Evolutionary conservation across 2,329 filamentous ascomycete species (phyloP).

Genomic region (Cryphonectria nitschkei): DNA sequence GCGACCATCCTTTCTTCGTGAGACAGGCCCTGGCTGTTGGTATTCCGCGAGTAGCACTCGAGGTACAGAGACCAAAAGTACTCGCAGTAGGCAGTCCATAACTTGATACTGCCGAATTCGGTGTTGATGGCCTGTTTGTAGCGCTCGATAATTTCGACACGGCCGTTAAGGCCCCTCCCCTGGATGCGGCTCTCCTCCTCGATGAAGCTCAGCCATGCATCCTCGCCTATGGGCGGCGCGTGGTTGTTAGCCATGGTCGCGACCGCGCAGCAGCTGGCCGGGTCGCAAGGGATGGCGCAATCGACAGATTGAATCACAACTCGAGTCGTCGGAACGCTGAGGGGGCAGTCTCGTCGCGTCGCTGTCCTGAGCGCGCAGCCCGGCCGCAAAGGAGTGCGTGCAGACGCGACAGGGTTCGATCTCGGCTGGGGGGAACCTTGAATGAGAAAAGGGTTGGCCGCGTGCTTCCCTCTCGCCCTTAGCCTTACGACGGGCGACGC

Average conservation of each 20-base stretch:
- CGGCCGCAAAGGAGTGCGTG: background rate
- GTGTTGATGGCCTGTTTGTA: conserved; percentile 71
- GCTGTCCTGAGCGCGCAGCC: conserved; percentile 10
- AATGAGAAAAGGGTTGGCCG: background rate
- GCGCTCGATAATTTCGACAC: conserved; percentile 71
- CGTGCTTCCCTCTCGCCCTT: background rate
- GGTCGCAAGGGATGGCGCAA: conserved; percentile 11
- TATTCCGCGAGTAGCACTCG: conserved; percentile 58
- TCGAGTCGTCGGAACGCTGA: background rate
- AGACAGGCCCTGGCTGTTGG: conserved; percentile 57
- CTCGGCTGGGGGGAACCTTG: background rate
- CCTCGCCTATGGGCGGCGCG: conserved; percentile 67
- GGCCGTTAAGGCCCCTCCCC: conserved; percentile 66
- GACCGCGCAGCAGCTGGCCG: conserved; percentile 1
- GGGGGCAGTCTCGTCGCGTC: conserved; percentile 10
- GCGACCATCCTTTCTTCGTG: conserved; percentile 72
- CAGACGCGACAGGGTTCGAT: background rate
- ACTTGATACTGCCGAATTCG: conserved; percentile 72
- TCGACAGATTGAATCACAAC: background rate
- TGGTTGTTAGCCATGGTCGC: conserved; percentile 44
- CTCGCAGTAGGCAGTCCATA: conserved; percentile 80
- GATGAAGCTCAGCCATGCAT: conserved; percentile 76
- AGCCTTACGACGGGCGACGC: conserved; percentile 13
- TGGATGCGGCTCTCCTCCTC: conserved; percentile 66
- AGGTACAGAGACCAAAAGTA: conserved; percentile 75